Base-by-base conservation (phyloP, 352 stramenopile species). In the Globisporangium cystogenes region DNA sequence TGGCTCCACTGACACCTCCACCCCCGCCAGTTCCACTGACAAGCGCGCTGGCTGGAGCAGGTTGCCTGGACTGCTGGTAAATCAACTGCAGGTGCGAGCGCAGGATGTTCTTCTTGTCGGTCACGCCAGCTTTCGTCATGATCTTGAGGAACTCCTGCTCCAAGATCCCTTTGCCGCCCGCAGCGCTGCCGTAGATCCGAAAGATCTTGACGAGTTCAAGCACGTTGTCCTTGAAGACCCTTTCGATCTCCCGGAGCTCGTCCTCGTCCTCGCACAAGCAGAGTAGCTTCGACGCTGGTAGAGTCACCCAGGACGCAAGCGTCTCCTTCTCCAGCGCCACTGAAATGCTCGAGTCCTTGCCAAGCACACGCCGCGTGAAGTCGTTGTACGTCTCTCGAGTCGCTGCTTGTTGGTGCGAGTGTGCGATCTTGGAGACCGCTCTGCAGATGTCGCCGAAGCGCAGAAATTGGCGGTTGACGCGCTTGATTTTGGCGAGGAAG, bases 101-200 rank as follows among this genome's bases (percentile, higher is more conserved):
- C 27, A 87, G 52, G 31, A 92, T 92, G 47, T 88, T 86, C 37
- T 90, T 90, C 67, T 87, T 89, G 59, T 90, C 77, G 8, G 79
- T 87, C 42, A 90, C 66, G 8, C 82, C 76, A 0, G 74, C 74
- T 44, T 87, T 80, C 0, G 78, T 87, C 74, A 92, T 90, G 23
- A 92, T 65, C 56, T 92, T 90, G 29, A 89, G 72, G 47, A 92
- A 92, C 23, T 92, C 78, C 33, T 92, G 82, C 52, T 92, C 82
- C 8, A 87, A 48, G 51, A 92, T 86, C 6, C 72, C 73, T 48
- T 87, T 87, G 0, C 82, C 79, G 16, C 78, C 76, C 0, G 70
- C 70, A 1, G 70, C 77, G 36, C 74, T 86, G 37, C 78, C 76
- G 41, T 87, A 87, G 36, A 87, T 79, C 8, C 76, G 62, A 59